phyloP scores from a whole-genome alignment of 78 protist species.

The Trichosphaerium sp. region DNA sequence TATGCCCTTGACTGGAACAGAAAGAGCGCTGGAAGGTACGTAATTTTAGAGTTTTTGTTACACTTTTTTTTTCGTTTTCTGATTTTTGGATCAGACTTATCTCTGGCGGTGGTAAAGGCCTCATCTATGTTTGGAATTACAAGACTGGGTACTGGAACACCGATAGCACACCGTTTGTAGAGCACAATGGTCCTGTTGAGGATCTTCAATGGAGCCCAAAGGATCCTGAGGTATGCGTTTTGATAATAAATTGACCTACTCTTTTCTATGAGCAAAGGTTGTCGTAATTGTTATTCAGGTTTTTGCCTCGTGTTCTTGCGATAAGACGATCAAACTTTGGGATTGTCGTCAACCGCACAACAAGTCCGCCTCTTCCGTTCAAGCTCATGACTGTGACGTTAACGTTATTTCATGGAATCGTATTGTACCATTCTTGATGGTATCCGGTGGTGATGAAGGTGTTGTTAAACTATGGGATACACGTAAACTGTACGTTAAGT shows the following conservation, averaged over 20 bases:
- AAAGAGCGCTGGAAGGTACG: slow-evolving; percentile 17
- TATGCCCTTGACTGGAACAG: slow-evolving; percentile 80
- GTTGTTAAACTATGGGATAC: slow-evolving; percentile 84
- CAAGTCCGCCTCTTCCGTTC: slow-evolving; percentile 26
- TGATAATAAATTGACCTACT: neutral
- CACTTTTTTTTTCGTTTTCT: neutral
- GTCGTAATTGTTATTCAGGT: slow-evolving; percentile 1
- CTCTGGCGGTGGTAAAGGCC: slow-evolving; percentile 67
- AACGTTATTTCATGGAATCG: slow-evolving; percentile 84
- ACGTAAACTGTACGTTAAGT: slow-evolving; percentile 23
- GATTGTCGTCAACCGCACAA: slow-evolving; percentile 36
- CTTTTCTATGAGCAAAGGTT: neutral
- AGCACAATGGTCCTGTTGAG: slow-evolving; percentile 71
- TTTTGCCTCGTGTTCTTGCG: slow-evolving; percentile 51
- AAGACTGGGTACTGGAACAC: slow-evolving; percentile 37
- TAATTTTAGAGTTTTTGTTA: neutral
- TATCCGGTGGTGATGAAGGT: slow-evolving; percentile 91
- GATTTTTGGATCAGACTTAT: slow-evolving; percentile 10
- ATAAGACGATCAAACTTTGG: slow-evolving; percentile 62
- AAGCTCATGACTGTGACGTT: slow-evolving; percentile 66
- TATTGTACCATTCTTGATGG: slow-evolving; percentile 55
- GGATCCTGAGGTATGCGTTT: slow-evolving; percentile 36
- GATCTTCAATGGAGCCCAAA: slow-evolving; percentile 86
- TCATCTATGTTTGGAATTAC: slow-evolving; percentile 37
- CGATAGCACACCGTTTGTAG: slow-evolving; percentile 28